Conservation (phyloP, 345 rosid genomes). For the Anastatica hierochuntica region DNA sequence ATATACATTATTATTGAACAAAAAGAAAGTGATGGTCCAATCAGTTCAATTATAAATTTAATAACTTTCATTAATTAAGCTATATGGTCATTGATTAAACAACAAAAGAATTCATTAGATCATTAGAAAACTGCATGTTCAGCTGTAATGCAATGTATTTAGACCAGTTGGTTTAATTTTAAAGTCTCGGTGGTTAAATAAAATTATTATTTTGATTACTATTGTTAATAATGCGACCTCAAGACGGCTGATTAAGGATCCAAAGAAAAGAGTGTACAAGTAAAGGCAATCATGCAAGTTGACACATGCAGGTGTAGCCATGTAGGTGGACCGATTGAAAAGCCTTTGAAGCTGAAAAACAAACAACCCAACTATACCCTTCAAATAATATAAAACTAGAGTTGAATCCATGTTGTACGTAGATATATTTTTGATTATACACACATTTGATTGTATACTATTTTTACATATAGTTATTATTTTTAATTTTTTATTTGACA, state of each 20-base stretch:
- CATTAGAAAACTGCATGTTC: conserved; percentile 16
- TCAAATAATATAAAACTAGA: conserved; percentile 10
- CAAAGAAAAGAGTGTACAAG: conserved; percentile 16
- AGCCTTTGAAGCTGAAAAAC: conserved; percentile 13
- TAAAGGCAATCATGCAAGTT: conserved; percentile 19
- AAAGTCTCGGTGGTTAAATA: conserved; percentile 8
- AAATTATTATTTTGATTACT: not conserved
- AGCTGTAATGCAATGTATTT: conserved; percentile 23
- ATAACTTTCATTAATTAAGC: not conserved
- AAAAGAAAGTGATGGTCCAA: not conserved
- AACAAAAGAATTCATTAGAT: not conserved
- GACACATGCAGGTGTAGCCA: conserved; percentile 25
- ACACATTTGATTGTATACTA: too few relatives aligned
- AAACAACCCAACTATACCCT: conserved; percentile 12
- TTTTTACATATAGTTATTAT: too few relatives aligned
- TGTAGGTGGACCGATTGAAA: conserved; percentile 28
- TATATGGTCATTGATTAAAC: not conserved
- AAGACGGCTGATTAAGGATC: conserved; percentile 13
- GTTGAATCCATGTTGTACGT: too few relatives aligned
- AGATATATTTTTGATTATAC: too few relatives aligned
- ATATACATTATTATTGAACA: too few relatives aligned
- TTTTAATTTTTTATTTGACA: too few relatives aligned
- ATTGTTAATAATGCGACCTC: conserved; percentile 16
- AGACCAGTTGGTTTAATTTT: not conserved
- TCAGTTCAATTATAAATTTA: not conserved